phyloP scores from a whole-genome alignment of 2,329 filamentous ascomycete genomes.

The Cryphonectria parasitica region DNA sequence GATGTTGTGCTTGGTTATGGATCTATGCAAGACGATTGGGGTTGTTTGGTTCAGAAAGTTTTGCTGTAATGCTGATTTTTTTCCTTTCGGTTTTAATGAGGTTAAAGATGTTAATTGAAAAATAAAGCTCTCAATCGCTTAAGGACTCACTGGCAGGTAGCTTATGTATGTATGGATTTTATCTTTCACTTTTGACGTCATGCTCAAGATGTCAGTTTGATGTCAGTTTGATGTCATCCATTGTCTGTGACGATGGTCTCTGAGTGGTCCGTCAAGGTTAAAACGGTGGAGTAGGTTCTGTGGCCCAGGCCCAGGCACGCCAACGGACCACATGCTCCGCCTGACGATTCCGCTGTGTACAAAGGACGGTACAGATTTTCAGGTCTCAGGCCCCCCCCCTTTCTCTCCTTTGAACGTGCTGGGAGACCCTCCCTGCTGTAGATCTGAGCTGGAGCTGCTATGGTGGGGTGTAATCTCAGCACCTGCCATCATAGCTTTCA shows the following conservation, averaged over 20 bases:
- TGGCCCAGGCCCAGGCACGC: no score
- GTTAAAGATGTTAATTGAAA: no score
- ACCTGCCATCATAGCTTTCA: not conserved
- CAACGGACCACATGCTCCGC: no score
- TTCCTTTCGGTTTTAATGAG: not conserved
- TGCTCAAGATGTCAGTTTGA: not conserved
- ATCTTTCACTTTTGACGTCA: not conserved
- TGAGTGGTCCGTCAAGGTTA: not conserved
- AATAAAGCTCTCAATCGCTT: no score
- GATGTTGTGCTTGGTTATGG: not conserved
- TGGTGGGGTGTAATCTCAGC: not conserved
- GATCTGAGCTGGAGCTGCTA: not conserved
- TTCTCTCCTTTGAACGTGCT: not conserved
- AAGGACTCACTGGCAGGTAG: no score
- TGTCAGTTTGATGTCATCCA: not conserved
- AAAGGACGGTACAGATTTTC: no score
- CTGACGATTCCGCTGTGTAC: no score
- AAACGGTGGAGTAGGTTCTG: not conserved
- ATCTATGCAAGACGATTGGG: constrained; percentile 13
- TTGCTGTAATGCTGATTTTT: not conserved
- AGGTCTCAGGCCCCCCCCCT: not conserved
- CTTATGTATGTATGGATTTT: no score
- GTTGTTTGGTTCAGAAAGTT: not conserved
- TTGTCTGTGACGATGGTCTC: not conserved
- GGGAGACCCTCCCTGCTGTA: not conserved